Conservation (phyloP, 345 rosid genomes). For the Citrus cavaleriei region DNA sequence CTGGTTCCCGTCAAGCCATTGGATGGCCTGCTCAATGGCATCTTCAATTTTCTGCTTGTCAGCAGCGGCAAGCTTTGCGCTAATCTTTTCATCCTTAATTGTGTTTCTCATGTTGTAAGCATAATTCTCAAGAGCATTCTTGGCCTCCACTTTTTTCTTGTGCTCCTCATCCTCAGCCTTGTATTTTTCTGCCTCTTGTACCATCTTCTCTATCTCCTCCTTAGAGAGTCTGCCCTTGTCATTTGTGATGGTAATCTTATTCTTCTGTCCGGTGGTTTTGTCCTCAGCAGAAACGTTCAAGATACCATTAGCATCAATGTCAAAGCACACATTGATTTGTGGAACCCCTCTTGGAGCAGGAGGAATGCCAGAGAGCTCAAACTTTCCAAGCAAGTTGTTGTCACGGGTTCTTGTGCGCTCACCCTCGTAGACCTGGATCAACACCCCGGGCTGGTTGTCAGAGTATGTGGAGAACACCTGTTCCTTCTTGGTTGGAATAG, state of each 20-base stretch:
- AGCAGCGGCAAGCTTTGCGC: slow-evolving; percentile 34
- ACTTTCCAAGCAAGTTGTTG: slow-evolving; percentile 59
- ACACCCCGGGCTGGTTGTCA: slow-evolving; percentile 60
- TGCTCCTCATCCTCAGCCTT: slow-evolving; percentile 49
- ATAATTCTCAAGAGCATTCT: slow-evolving; percentile 47
- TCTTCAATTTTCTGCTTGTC: slow-evolving; percentile 48
- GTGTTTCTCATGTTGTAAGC: slow-evolving; percentile 59
- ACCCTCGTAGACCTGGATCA: slow-evolving; percentile 65
- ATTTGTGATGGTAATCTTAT: slow-evolving; percentile 52
- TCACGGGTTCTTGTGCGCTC: slow-evolving; percentile 57
- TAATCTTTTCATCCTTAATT: slow-evolving; percentile 46
- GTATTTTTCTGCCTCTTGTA: slow-evolving; percentile 53
- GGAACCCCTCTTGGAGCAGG: slow-evolving; percentile 64
- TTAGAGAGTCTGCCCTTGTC: slow-evolving; percentile 56
- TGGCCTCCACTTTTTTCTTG: slow-evolving; percentile 50
- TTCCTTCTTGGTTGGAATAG: slow-evolving; percentile 61
- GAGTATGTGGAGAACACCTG: slow-evolving; percentile 62
- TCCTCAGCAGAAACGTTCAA: slow-evolving; percentile 53
- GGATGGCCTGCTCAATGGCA: slow-evolving; percentile 35
- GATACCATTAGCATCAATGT: slow-evolving; percentile 44
- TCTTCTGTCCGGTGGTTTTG: slow-evolving; percentile 50
- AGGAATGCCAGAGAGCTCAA: slow-evolving; percentile 60
- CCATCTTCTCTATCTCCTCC: slow-evolving; percentile 58
- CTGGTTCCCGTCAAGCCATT: slow-evolving; percentile 52
- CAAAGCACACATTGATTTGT: slow-evolving; percentile 40